Evolutionary conservation across 2,329 filamentous ascomycete species (phyloP).

Genomic region (Alternaria sp.): DNA sequence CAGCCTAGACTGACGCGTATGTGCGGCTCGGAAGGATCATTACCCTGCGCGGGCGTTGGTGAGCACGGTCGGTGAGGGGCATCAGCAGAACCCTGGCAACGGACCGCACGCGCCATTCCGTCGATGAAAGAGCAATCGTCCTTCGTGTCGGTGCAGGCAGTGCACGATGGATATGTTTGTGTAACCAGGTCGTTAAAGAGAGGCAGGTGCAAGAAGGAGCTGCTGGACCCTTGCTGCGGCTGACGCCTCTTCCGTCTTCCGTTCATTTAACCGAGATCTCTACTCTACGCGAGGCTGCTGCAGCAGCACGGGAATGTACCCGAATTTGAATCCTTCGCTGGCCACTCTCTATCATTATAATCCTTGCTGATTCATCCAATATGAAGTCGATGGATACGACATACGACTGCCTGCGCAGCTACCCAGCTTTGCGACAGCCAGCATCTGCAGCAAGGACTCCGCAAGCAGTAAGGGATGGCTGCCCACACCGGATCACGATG

Average conservation of each 20-base stretch:
- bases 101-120: not conserved
- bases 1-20: not conserved
- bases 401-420: not conserved
- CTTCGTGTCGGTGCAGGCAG: not conserved
- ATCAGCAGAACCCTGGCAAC: not conserved
- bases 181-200: not conserved
- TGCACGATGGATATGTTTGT: not conserved
- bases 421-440: not conserved
- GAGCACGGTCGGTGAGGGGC: not conserved
- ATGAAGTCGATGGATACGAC: not conserved
- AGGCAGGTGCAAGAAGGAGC: not conserved
- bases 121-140: not conserved
- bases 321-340: not conserved
- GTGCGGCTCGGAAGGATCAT: not conserved
- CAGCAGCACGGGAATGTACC: not conserved
- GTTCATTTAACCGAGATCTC: not conserved
- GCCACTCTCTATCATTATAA: not conserved
- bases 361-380: not conserved
- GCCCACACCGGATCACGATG: not conserved
- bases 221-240: not conserved
- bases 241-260: conserved; percentile 1
- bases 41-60: not conserved
- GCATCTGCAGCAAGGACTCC: not conserved
- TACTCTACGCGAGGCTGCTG: not conserved
- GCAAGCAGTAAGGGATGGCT: not conserved